Evolutionary conservation across 441 rosid genomes (phyloP).

Genomic region (Pelargonium cotyledonis): DNA sequence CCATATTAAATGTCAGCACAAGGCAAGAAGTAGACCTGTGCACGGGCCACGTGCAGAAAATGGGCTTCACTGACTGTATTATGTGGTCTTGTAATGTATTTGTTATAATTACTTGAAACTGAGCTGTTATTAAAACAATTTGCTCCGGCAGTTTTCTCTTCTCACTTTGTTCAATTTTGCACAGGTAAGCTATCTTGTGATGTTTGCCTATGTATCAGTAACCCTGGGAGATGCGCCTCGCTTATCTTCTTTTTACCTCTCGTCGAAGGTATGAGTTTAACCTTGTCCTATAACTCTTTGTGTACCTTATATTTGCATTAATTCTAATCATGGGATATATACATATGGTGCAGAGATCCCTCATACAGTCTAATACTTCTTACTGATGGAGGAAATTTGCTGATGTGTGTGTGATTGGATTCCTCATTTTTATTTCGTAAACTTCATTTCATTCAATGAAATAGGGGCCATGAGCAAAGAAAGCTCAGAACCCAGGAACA

Average conservation of each 20-base stretch:
- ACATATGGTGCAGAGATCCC: neutral
- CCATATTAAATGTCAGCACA: too few relatives aligned
- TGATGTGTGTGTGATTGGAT: neutral
- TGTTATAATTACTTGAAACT: neutral
- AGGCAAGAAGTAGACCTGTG: too few relatives aligned
- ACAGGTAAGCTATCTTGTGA: constrained; percentile 69
- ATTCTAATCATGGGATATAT: neutral
- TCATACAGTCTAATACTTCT: neutral
- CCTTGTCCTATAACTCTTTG: neutral
- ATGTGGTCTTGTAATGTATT: constrained; percentile 13
- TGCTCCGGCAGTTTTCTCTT: neutral
- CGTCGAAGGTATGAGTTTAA: constrained; percentile 46
- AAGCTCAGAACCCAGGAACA: too few relatives aligned
- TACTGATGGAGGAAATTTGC: neutral
- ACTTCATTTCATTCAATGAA: too few relatives aligned
- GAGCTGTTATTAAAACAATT: neutral
- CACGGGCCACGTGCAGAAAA: too few relatives aligned
- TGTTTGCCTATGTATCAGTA: constrained; percentile 63
- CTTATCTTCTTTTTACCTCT: constrained; percentile 42
- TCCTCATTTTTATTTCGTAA: neutral
- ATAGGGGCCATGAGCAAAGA: too few relatives aligned
- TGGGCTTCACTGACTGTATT: constrained; percentile 11
- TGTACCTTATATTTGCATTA: neutral
- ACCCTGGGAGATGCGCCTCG: constrained; percentile 58
- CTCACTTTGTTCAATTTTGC: constrained; percentile 8